Evolutionary conservation across 2,329 filamentous ascomycete genomes (phyloP), one percentile per base, ranked within the genome.

Genomic region (Pseudocercospora eumusae): DNA sequence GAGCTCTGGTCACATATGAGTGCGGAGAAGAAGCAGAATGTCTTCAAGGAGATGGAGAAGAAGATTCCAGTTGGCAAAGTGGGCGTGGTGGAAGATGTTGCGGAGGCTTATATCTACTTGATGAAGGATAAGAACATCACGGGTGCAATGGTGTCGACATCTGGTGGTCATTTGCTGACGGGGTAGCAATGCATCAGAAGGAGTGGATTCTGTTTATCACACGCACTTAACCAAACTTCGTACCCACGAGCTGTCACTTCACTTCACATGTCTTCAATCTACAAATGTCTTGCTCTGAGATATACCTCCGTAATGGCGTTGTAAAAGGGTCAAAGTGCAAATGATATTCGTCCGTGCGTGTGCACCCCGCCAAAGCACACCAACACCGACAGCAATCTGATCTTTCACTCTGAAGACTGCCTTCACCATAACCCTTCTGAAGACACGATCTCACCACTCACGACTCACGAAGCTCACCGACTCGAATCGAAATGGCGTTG

Each of bases 71-170:
- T 74, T 10, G 74, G 73, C 5, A 66, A 72, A 60, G 70, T 81
- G 3, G 79, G 73, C 1, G 64, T 64, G 53, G 71, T 75, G 8
- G 76, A 79, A 63, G 79, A 81, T 68, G 72, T 81, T 33, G 76
- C 77, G 3, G 80, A 83, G 74, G 75, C 73, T 33, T 84, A 79
- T 73, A 62, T 84, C 57, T 82, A 77, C 66, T 67, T 77, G 21
- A 74, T 84, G 75, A 78, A 71, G 71, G 81, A 83, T 71, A 59
- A 67, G 61, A 81, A 81, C 70, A 70, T 78, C 27, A 78, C 78
- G 18, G 82, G 80, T 4, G 75, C 71, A 28, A 73, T 81, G 64
- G 71, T 82, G 20, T 71, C 73, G 62, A 78, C 78, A 7, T 68
- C 62, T 62, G 68, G 71, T 8, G 71, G 71, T n/a, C 42, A 57